Conservation (phyloP, 2,329 filamentous ascomycete genomes). For the Colletotrichum chlorophyti region DNA sequence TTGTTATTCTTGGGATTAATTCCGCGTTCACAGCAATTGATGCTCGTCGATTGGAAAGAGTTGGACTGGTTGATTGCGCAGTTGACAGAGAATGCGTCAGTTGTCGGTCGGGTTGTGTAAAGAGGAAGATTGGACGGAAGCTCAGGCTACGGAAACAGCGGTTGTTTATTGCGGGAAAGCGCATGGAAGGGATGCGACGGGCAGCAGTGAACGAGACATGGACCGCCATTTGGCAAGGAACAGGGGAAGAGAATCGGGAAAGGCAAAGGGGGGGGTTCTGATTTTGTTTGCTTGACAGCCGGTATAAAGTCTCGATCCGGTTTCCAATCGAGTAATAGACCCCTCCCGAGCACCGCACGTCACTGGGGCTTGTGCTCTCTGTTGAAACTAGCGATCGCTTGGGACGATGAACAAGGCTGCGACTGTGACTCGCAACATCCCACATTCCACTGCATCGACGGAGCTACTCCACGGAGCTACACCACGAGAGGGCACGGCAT, state of each 20-base stretch:
- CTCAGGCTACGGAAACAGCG: background rate
- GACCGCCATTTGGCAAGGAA: conserved; percentile 3
- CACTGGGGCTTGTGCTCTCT: no score
- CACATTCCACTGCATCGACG: no score
- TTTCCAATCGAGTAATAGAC: conserved; percentile 24
- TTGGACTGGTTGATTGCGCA: background rate
- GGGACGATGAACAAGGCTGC: no score
- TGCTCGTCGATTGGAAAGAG: background rate
- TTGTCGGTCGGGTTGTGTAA: background rate
- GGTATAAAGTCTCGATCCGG: conserved; percentile 27
- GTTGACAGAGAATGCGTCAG: background rate
- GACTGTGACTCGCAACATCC: no score
- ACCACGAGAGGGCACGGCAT: background rate
- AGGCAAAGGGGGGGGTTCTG: conserved; percentile 3
- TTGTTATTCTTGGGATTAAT: no score
- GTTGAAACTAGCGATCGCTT: no score
- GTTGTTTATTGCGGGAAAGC: no score
- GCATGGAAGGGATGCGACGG: background rate
- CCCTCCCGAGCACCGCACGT: conserved; percentile 7
- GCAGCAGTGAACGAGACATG: conserved; percentile 14
- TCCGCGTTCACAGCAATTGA: conserved; percentile 19
- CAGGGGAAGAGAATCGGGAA: background rate
- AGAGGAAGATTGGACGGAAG: background rate
- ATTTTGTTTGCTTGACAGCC: background rate
- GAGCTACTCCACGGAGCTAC: background rate